Base-by-base conservation (phyloP, 2,329 filamentous ascomycete species). In the Neospermospora avenae region DNA sequence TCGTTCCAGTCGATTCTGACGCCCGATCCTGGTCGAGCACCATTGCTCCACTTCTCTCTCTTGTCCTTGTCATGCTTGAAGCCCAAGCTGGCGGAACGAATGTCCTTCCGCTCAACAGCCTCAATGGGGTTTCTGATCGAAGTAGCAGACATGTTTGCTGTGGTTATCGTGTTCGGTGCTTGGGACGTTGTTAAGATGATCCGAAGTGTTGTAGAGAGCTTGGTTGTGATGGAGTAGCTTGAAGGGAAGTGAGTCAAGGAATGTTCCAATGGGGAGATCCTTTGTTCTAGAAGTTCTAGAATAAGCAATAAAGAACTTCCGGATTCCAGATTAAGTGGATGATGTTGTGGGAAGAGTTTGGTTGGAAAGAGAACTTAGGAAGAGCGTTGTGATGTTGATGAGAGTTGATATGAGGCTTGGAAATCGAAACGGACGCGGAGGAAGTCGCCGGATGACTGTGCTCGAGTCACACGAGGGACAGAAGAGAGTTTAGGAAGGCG, bases 51-150 rank as follows among this genome's bases (percentile, higher is more conserved):
- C 59, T 73, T 73, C 57, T 63, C 46, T 54, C 46, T 55, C 31
- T 70, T 64, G 51, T 72, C 69, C 45, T 68, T 71, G 46, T 70
- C 68, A 44, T 70, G 69, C 63, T 72, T 72, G 65, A 63, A 72
- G 20, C 57, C 46, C 16, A 65, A 59, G 22, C 65, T 60, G 4
- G 61, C 62, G 11, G 70, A 71, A n/a, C 71, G 70, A 57, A 73
- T 68, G 60, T 73, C 71, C 37, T 66, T 63, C 52, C 61, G 62
- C 44, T 68, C 63, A 28, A 69, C 8, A 4, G 68, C 61, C 54
- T 68, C 65, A 10, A 53, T 42, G n/a, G 64, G 57, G 48, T 25
- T 60, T 59, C 28, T 42, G 28, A 35, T 22, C 25, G 55, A 62
- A 49, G 55, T 55, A 37, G 62, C 45, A 59, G 63, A 64, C 62